Conservation (phyloP, 768 basidiomycete genomes). For the Epithele typhae region DNA sequence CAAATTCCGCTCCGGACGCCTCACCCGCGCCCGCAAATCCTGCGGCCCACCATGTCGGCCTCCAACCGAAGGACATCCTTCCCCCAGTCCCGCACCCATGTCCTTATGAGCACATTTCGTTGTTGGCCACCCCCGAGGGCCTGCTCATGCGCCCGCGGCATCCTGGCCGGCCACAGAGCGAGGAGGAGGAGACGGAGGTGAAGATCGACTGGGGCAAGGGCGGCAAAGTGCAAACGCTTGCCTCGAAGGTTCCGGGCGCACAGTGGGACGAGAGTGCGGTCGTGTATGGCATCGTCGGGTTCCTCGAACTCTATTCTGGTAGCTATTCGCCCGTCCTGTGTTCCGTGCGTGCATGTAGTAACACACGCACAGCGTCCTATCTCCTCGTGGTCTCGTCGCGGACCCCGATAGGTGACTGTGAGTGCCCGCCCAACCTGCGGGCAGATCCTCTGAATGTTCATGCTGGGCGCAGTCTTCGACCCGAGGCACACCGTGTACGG, state of each 20-base stretch:
- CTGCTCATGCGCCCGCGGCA: slow-evolving; percentile 62
- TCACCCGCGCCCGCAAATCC: slow-evolving; percentile 7
- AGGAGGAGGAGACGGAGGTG: slow-evolving; percentile 34
- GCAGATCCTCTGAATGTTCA: too few relatives aligned
- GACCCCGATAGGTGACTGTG: slow-evolving; percentile 61
- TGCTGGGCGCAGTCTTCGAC: slow-evolving; percentile 52
- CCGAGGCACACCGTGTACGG: slow-evolving; percentile 56
- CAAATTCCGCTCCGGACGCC: slow-evolving; percentile 1
- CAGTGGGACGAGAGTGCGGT: slow-evolving; percentile 57
- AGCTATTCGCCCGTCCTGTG: slow-evolving; percentile 21
- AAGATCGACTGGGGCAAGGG: slow-evolving; percentile 59
- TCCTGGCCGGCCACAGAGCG: slow-evolving; percentile 5
- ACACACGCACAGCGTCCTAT: slow-evolving; percentile 54
- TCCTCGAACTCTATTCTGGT: slow-evolving; percentile 73
- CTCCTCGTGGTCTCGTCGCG: slow-evolving; percentile 67
- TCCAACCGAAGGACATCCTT: slow-evolving; percentile 62
- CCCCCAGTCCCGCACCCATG: slow-evolving; percentile 74
- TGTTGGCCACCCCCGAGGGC: slow-evolving; percentile 55
- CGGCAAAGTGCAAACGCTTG: slow-evolving; percentile 48
- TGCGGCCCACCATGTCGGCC: slow-evolving; percentile 22
- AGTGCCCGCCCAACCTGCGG: slow-evolving; percentile 23
- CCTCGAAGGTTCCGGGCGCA: slow-evolving; percentile 28
- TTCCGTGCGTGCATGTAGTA: slow-evolving; percentile 1
- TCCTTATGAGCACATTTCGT: slow-evolving; percentile 64
- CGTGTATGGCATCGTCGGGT: slow-evolving; percentile 74